These are phyloP conservation scores for Verticillium alfalfae DNA, from an alignment of 2,329 filamentous ascomycete species.

Conservation along the genomic window DNA sequence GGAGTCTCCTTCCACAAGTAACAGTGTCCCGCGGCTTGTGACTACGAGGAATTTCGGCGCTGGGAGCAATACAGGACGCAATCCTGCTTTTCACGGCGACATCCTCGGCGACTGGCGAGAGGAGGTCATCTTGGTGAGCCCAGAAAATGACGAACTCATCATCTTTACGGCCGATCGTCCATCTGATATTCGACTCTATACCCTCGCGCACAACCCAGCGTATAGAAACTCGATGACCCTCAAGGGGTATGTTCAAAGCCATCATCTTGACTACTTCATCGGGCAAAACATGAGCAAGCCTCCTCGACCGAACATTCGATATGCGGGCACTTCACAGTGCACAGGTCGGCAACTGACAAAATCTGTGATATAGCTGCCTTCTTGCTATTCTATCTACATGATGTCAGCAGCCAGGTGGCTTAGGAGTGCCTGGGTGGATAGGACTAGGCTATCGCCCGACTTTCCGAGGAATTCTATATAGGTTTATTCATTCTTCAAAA, in stretches of 20 bases:
- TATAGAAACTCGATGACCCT: constrained; percentile 17
- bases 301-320: constrained; percentile 6
- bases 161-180: constrained; percentile 15
- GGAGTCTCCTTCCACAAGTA: not conserved
- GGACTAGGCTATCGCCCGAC: no score
- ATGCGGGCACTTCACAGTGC: not conserved
- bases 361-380: no score
- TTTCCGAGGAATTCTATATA: no score
- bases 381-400: no score
- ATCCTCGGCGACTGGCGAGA: constrained; percentile 16
- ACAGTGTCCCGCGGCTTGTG: constrained; percentile 1
- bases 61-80: not conserved
- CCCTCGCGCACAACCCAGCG: constrained; percentile 16
- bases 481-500: no score
- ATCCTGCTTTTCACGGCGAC: constrained; percentile 13
- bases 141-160: constrained; percentile 11
- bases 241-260: constrained; percentile 16
- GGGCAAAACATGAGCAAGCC: constrained; percentile 12
- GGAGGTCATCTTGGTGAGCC: constrained; percentile 13
- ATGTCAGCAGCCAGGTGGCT: no score
- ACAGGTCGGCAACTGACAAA: no score
- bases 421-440: no score
- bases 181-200: constrained; percentile 14
- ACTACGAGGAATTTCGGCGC: constrained; percentile 6
- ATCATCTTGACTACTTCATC: constrained; percentile 16